Evolutionary conservation across 2,329 filamentous ascomycete species (phyloP), one percentile per base, ranked within the genome.

Genomic region (Malbranchea cinnamomea): DNA sequence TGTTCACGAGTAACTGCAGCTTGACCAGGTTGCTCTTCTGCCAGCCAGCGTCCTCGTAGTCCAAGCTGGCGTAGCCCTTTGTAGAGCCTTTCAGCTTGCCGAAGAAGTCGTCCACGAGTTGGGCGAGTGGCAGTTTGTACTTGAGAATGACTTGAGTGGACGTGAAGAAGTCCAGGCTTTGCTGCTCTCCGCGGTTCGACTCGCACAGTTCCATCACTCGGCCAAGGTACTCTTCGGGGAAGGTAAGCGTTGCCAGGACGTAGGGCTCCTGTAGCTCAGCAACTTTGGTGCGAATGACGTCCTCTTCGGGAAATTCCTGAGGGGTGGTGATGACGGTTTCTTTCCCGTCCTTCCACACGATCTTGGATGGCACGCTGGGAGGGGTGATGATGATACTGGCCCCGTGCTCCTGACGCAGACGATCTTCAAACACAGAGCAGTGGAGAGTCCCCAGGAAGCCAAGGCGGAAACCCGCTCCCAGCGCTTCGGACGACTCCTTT

Each of bases 341-440:
- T 2, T 59, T 71, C n/a, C 84, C 84, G 46, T 85, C 72, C 26
- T 63, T 67, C 67, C 76, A 89, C 6, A 81, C 54, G 5, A 95
- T 68, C 52, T 85, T 91, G 45, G 87, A 91, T 3, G 89, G 85
- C 8, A 98, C 89, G 0, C 82, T 87, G 0, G 89, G 89, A 21
- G 92, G 87, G 0, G 89, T 98, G 50, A 98, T 89, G 55, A 98
- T 94, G 49, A 98, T 84, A 46, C 75, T 89, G 2, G 81, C 79
- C 4, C 87, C 89, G 46, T 98, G 85, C 53, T 98, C 89, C 54
- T 94, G 84, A 24, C 83, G 74, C 31, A 98, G 60, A 1, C 89
- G 79, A 54, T 98, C 89, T 56, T 98, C 85, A 45, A 98, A 98
- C 4, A 98, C 89, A n/a, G 85, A 95, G 58, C 89, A 95, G 53